Percentiles rank a stretch among this genome's conserved stretches.
Conservation (phyloP, 805 yeast species). For the Candida saitoana region DNA sequence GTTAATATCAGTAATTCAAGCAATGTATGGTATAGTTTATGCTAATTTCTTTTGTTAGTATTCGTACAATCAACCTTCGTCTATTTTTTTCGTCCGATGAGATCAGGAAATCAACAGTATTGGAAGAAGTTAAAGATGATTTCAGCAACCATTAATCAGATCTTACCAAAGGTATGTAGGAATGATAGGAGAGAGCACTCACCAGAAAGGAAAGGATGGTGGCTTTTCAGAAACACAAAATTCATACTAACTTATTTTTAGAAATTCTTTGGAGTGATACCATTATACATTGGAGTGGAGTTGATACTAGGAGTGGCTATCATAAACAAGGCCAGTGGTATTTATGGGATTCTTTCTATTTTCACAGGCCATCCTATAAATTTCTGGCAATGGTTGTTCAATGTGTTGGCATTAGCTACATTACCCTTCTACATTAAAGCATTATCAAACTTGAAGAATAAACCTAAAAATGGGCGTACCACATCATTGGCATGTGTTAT, state of each 20-base stretch:
- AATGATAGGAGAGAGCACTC: neutral
- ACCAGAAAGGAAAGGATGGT: neutral
- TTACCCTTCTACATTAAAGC: conserved; percentile 67
- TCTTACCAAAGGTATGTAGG: conserved; percentile 18
- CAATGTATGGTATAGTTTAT: neutral
- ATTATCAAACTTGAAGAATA: conserved; percentile 34
- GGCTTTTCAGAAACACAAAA: neutral
- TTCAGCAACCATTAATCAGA: conserved; percentile 6
- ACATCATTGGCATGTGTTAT: conserved; percentile 60
- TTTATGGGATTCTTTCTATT: conserved; percentile 79
- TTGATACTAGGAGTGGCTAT: conserved; percentile 69
- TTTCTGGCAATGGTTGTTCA: conserved; percentile 77
- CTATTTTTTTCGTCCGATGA: neutral
- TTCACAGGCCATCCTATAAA: conserved; percentile 87
- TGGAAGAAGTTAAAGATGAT: neutral
- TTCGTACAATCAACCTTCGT: too few relatives aligned
- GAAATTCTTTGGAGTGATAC: conserved; percentile 67
- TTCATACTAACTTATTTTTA: conserved; percentile 13
- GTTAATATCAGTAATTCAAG: neutral
- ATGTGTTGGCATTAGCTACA: conserved; percentile 57
- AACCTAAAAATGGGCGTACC: conserved; percentile 53
- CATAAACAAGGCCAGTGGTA: conserved; percentile 84
- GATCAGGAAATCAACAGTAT: neutral
- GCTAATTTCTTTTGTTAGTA: too few relatives aligned
- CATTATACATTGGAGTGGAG: conserved; percentile 86